phyloP scores from a whole-genome alignment of 2,329 filamentous ascomycete genomes.

The Aspergillus proliferans region DNA sequence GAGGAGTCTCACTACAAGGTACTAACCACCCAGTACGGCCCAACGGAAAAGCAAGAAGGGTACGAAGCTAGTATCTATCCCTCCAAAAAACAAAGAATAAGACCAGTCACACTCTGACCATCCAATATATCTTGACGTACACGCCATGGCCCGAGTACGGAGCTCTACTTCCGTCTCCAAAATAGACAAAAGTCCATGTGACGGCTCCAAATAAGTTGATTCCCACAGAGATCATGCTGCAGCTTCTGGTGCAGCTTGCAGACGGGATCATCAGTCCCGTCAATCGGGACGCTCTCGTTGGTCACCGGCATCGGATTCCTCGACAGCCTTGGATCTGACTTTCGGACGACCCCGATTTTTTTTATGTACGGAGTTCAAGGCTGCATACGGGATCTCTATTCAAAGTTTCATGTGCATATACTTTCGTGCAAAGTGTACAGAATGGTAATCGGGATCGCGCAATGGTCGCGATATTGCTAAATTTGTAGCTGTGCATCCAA shows the following conservation, averaged over 20 bases:
- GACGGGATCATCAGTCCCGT: neutral
- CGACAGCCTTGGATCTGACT: neutral
- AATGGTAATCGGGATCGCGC: too few relatives aligned
- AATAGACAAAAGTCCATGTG: neutral
- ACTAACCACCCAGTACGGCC: too few relatives aligned
- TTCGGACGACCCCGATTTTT: neutral
- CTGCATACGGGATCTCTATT: too few relatives aligned
- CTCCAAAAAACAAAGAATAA: too few relatives aligned
- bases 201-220: neutral
- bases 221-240: neutral
- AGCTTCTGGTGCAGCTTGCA: neutral
- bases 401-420: too few relatives aligned
- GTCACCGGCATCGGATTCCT: neutral
- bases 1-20: too few relatives aligned
- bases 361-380: too few relatives aligned
- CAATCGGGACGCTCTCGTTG: neutral
- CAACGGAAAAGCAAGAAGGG: too few relatives aligned
- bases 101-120: neutral
- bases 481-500: too few relatives aligned
- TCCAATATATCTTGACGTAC: neutral
- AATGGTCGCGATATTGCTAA: too few relatives aligned
- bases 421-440: too few relatives aligned
- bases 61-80: too few relatives aligned
- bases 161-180: neutral
- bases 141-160: neutral